A percentile compares a stretch with the other conserved stretches of the same genome.
Evolutionary conservation across 2,329 filamentous ascomycete genomes (phyloP).

Genomic region (Fusarium stilboides): DNA sequence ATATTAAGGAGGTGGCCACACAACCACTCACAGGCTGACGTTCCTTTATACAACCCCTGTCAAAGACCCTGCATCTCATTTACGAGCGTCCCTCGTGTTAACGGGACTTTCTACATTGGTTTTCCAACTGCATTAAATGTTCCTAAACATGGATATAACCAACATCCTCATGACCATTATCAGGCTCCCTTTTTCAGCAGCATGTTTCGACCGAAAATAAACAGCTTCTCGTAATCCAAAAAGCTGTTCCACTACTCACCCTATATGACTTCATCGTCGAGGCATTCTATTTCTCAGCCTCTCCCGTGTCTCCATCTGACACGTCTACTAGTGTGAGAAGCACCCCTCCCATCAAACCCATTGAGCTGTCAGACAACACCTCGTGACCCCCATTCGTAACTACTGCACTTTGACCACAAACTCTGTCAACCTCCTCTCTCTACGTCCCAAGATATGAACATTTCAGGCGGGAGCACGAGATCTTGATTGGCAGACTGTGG

Average conservation of each 20-base stretch:
- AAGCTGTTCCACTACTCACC: conserved; percentile 31
- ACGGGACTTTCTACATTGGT: conserved; percentile 17
- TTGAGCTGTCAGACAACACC: conserved; percentile 27
- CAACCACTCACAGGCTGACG: conserved; percentile 34
- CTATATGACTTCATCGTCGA: conserved; percentile 36
- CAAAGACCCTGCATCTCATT: conserved; percentile 37
- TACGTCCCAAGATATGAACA: not conserved
- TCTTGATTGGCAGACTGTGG: conserved; percentile 20
- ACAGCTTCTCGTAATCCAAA: conserved; percentile 3
- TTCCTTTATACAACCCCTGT: conserved; percentile 29
- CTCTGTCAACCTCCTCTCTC: conserved; percentile 20
- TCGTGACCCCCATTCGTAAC: conserved; percentile 32
- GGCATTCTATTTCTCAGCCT: conserved; percentile 30
- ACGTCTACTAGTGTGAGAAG: conserved; percentile 23
- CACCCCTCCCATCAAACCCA: conserved; percentile 15
- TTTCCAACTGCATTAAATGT: conserved; percentile 15
- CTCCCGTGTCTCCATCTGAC: conserved; percentile 37
- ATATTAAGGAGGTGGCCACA: conserved; percentile 31
- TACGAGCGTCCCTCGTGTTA: conserved; percentile 38
- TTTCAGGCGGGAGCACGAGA: conserved; percentile 5
- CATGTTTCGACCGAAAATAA: conserved; percentile 4
- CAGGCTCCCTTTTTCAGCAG: not conserved
- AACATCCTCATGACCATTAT: conserved; percentile 8
- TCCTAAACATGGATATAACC: conserved; percentile 3
- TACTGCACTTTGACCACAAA: conserved; percentile 2